Evolutionary conservation across 495 filamentous ascomycete genomes (phyloP).

Genomic region (Neurospora hispaniola): DNA sequence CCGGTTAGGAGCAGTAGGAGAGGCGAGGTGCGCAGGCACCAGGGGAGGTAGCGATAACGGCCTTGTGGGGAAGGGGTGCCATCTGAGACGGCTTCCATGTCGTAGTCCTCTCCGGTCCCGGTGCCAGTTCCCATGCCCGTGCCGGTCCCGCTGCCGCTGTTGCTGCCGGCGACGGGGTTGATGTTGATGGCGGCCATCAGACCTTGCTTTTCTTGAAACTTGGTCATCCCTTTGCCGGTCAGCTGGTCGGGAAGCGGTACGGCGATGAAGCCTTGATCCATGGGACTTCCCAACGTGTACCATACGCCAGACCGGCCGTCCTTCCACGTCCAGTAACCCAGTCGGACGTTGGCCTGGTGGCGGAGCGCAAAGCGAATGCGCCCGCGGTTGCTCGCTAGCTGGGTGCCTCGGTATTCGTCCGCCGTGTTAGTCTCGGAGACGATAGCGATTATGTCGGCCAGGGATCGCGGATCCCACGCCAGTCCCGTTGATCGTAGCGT

Average conservation of each 20-base stretch:
- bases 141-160: constrained; percentile 24
- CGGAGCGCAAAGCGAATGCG: constrained; percentile 37
- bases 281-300: constrained; percentile 31
- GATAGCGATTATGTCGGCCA: constrained; percentile 67
- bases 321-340: constrained; percentile 74
- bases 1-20: constrained; percentile 55
- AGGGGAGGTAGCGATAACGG: constrained; percentile 62
- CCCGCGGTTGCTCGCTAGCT: constrained; percentile 45
- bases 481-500: constrained; percentile 54
- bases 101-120: constrained; percentile 8
- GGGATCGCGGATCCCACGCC: constrained; percentile 72
- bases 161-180: constrained; percentile 3
- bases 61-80: constrained; percentile 34
- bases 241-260: constrained; percentile 18
- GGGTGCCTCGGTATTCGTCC: constrained; percentile 47
- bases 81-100: constrained; percentile 18
- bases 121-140: constrained; percentile 21
- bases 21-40: constrained; percentile 57
- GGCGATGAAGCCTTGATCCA: constrained; percentile 19
- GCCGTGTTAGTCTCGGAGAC: constrained; percentile 71
- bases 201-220: constrained; percentile 27
- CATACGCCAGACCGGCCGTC: constrained; percentile 31
- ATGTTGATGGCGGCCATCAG: neutral
- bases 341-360: constrained; percentile 44
- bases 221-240: constrained; percentile 20